Conservation (phyloP, 176 grass and related monocot species). For the Calamus simplicifolius region DNA sequence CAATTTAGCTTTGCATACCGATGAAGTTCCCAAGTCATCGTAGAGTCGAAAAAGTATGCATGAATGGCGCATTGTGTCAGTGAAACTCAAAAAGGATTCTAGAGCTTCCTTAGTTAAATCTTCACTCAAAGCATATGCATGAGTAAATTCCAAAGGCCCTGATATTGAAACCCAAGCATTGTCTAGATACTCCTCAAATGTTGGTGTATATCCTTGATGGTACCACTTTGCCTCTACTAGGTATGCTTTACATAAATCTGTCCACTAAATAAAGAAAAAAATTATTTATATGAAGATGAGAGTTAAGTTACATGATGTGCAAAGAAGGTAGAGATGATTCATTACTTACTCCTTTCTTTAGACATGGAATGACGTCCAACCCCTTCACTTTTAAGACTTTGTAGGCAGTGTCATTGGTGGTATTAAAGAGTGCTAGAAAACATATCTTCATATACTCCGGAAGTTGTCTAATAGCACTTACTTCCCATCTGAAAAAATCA, state of each 20-base stretch:
- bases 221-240: conserved; percentile 31
- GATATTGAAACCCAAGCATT: conserved; percentile 11
- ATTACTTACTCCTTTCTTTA: conserved; percentile 27
- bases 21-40: conserved; percentile 24
- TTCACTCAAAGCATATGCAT: conserved; percentile 1
- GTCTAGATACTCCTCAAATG: conserved; percentile 22
- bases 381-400: conserved; percentile 17
- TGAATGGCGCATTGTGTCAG: not conserved
- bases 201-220: conserved; percentile 7
- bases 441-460: conserved; percentile 40
- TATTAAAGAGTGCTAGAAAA: conserved; percentile 21
- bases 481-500: not conserved
- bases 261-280: too few relatives aligned
- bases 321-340: too few relatives aligned
- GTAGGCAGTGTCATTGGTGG: conserved; percentile 11
- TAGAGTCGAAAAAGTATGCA: conserved; percentile 11
- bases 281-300: too few relatives aligned
- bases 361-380: conserved; percentile 18
- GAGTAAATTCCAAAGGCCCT: not conserved
- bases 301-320: not conserved
- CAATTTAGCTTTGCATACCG: not conserved
- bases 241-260: conserved; percentile 17
- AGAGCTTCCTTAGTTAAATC: conserved; percentile 10
- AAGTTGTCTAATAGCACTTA: conserved; percentile 8
- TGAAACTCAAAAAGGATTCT: conserved; percentile 9